Evolutionary conservation across 306 rosid species (phyloP), one percentile per base, ranked within the genome.

Genomic region (Cucurbita maxima): DNA sequence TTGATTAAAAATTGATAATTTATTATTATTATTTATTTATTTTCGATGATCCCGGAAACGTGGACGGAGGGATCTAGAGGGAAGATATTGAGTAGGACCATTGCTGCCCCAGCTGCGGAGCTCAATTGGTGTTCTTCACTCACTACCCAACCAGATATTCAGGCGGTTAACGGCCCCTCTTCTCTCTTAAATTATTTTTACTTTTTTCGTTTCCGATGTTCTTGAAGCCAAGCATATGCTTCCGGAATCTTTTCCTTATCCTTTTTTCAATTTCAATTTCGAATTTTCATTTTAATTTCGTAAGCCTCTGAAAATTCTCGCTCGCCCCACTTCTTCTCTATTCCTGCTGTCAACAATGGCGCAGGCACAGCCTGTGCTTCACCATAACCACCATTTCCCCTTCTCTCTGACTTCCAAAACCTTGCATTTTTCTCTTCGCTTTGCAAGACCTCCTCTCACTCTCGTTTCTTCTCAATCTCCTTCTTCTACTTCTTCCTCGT

Each of bases 281-380:
- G 3, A 30, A 25, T 20, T 68, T 70, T 70, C 57, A 25, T 50
- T 50, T 30, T 4, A 67, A 10, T 45, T 45, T 3, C 36, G 2
- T 10, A 43, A 66, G 4, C 54, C 73, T 47, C 19, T 22, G 41
- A 40, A 50, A 20, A 70, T 30, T 40, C 18, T 67, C 48, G 8
- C 20, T 25, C 44, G 50, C 44, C 43, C 38, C 38, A 4, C 54
- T 67, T 57, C 9, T 14, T 41, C 60, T 71, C 56, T 41, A n/a
- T 16, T 8, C 59, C 34, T 30, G 34, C 34, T 30, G 34, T 64
- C 25, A 73, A 66, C 45, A 79, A 87, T 91, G 97, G 72, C 89
- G 82, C 84, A 38, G 52, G 25, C 86, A 9, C 61, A 85, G 60
- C 81, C 92, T 44, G 76, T 83, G 10, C 78, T 86, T 72, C 90